Evolutionary conservation across 108 stramenopile species (phyloP).

Genomic region (Thalassiosira profunda): DNA sequence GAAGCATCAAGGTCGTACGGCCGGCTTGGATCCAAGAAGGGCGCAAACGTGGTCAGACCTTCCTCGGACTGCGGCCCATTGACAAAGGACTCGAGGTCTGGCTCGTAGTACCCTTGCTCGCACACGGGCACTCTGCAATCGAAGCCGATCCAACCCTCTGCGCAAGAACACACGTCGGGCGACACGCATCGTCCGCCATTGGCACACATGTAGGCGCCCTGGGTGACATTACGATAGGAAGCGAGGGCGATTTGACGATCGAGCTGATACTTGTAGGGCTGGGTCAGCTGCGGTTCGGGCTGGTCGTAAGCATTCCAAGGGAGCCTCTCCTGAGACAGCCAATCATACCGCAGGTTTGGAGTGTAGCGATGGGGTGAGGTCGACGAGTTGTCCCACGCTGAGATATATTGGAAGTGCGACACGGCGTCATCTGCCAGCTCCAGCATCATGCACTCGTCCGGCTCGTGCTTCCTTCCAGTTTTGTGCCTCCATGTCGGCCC

Average conservation of each 20-base stretch:
- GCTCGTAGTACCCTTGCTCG: conserved; percentile 80
- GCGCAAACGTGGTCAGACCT: conserved; percentile 55
- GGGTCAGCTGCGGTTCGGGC: conserved; percentile 34
- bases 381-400: conserved; percentile 41
- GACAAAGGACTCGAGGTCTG: conserved; percentile 58
- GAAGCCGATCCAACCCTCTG: conserved; percentile 86
- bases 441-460: conserved; percentile 63
- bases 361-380: conserved; percentile 55
- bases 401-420: conserved; percentile 66
- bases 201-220: conserved; percentile 87
- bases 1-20: conserved; percentile 47
- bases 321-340: conserved; percentile 21
- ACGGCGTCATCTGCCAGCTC: conserved; percentile 61
- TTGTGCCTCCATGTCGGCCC: conserved; percentile 37
- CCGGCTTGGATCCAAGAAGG: conserved; percentile 55
- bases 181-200: conserved; percentile 80
- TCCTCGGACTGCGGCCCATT: conserved; percentile 44
- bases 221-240: conserved; percentile 50
- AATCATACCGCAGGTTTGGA: conserved; percentile 61
- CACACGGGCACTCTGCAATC: conserved; percentile 92
- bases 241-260: conserved; percentile 86
- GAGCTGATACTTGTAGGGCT: conserved; percentile 57
- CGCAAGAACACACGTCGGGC: conserved; percentile 81
- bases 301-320: conserved; percentile 58
- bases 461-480: conserved; percentile 48